Evolutionary conservation across 1,284 basidiomycete genomes (phyloP).

Genomic region (Rhodotorula sp.): DNA sequence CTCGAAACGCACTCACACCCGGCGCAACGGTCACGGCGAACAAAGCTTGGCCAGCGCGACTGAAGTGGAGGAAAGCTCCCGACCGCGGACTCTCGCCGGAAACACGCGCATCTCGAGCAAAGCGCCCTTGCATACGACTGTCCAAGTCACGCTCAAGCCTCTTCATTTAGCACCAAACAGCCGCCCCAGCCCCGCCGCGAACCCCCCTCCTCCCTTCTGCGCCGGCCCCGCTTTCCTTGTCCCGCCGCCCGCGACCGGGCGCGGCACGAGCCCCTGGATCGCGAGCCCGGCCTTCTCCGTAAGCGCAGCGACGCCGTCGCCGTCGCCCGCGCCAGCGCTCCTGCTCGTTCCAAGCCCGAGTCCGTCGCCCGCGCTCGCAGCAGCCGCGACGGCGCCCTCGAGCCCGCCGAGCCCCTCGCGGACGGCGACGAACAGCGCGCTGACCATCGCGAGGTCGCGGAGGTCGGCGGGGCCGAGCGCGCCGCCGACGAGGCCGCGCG

Average conservation of each 20-base stretch:
- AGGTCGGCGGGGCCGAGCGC: conserved; percentile 84
- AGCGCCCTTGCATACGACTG: neutral
- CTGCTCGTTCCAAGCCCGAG: neutral
- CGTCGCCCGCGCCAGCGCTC: neutral
- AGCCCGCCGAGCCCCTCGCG: conserved; percentile 89
- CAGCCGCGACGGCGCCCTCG: conserved; percentile 71
- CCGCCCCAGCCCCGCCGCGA: neutral
- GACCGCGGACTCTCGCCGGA: too few species aligned
- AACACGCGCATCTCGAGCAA: too few species aligned
- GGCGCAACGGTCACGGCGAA: too few species aligned
- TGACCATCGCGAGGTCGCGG: conserved; percentile 87
- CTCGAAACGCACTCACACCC: neutral
- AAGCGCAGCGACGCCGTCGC: neutral
- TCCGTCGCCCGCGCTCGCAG: conserved; percentile 30
- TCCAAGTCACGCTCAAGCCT: neutral
- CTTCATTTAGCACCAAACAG: neutral
- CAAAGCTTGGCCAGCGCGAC: too few species aligned
- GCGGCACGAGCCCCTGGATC: neutral
- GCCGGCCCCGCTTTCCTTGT: neutral
- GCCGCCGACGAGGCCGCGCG: conserved; percentile 44
- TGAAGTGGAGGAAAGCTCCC: too few species aligned
- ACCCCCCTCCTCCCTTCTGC: neutral
- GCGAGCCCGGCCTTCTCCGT: conserved; percentile 3
- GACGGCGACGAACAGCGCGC: conserved; percentile 87
- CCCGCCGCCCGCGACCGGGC: neutral